phyloP scores from a whole-genome alignment of 495 filamentous ascomycete species.

The Cudoniella acicularis region DNA sequence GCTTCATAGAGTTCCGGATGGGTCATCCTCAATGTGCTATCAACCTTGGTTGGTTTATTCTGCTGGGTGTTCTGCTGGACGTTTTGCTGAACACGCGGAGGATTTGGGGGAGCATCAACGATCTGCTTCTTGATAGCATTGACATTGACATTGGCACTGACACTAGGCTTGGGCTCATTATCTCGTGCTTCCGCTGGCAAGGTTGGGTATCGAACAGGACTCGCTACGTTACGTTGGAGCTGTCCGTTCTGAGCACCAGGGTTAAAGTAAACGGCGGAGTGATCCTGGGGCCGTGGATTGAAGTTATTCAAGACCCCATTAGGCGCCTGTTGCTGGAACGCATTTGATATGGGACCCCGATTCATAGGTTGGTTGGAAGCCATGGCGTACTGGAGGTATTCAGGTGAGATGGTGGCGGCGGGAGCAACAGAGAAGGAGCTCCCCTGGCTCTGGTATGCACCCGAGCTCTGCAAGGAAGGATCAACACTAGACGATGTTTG shows the following conservation, averaged over 20 bases:
- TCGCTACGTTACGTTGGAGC: constrained; percentile 1
- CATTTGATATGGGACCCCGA: neutral
- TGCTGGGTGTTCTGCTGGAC: neutral
- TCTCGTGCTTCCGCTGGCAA: neutral
- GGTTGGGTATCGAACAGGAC: constrained; percentile 1
- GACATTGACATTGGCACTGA: neutral
- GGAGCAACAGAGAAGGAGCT: constrained; percentile 20
- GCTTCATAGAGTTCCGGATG: constrained; percentile 9
- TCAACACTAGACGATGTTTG: constrained; percentile 15
- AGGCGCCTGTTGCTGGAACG: constrained; percentile 7
- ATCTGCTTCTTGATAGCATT: constrained; percentile 1
- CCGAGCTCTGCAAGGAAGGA: constrained; percentile 14
- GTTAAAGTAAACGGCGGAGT: constrained; percentile 5
- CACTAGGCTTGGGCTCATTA: constrained; percentile 1
- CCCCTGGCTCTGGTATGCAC: constrained; percentile 6
- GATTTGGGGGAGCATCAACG: neutral
- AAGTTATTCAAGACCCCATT: constrained; percentile 5
- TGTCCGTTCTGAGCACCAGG: constrained; percentile 1
- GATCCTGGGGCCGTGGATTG: constrained; percentile 12
- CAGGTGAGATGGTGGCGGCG: constrained; percentile 15
- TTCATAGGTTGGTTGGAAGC: constrained; percentile 5
- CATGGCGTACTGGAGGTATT: constrained; percentile 20
- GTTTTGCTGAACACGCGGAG: too few species aligned
- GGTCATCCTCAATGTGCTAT: constrained; percentile 13
- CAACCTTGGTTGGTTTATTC: neutral